Evolutionary conservation across 2,329 filamentous ascomycete species (phyloP), one percentile per base, ranked within the genome.

Genomic region (Phoma sp.): DNA sequence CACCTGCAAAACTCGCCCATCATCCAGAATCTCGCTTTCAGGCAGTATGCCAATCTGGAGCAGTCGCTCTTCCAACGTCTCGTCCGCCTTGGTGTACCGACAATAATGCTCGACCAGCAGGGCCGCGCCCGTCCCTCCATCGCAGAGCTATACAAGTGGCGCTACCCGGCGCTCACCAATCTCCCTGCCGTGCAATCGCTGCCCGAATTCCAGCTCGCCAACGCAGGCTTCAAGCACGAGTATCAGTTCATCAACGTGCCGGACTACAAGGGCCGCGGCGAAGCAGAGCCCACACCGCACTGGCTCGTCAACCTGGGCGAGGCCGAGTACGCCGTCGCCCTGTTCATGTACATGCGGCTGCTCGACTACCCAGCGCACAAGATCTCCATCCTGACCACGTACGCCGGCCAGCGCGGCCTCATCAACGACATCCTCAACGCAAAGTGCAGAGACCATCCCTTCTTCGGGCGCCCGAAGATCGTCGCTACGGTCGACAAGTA

Each of bases 401-500:
- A 99, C 72, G 92, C 95, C 13, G 95, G 95, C 3, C 95, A 99
- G 73, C 83, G 88, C 55, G 91, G 93, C 29, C 80, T 99, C 65
- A 90, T 99, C 57, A 88, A 84, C 65, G 93, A 99, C 74, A 91
- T 99, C 3, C 78, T 99, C 46, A 80, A 79, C 11, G 90, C 96
- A 70, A 84, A 95, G 54, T 99, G 95, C 75, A 88, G 87, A 33
- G 89, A 85, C 65, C 96, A 92, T 66, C 79, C 87, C 2, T 79
- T 98, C 18, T 99, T 99, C 76, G 93, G 93, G 7, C 79, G 96
- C 74, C 95, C 95, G 14, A 89, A 88, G 75, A 88, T 89, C 47
- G 91, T 99, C 25, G 93, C 91, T 3, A 99, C 96, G 4, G 93
- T 99, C 59, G 95, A 99, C 79, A 97, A 96, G 75, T 99, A 98